Evolutionary conservation across 1,284 basidiomycete genomes (phyloP).

Genomic region (Pterulicium gracile): DNA sequence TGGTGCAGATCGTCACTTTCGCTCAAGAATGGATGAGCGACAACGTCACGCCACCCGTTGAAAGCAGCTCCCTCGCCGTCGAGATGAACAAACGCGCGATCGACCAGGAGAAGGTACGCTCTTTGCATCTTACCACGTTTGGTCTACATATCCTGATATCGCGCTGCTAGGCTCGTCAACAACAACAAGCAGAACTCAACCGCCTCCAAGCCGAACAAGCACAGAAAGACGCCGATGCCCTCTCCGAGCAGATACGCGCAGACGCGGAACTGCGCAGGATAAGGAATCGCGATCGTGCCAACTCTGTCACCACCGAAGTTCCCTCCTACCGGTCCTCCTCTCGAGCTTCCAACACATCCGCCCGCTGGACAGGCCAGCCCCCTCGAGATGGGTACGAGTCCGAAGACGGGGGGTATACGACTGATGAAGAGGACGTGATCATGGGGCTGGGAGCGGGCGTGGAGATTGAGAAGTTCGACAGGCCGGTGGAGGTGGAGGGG

Average conservation of each 20-base stretch:
- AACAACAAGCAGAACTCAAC: constrained; percentile 40
- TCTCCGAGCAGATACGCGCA: constrained; percentile 52
- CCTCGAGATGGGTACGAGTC: constrained; percentile 14
- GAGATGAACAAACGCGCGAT: constrained; percentile 63
- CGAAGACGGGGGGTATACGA: background rate
- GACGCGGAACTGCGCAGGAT: constrained; percentile 46
- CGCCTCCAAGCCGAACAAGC: constrained; percentile 34
- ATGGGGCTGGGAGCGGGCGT: background rate
- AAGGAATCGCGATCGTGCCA: constrained; percentile 44
- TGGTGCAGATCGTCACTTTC: constrained; percentile 45
- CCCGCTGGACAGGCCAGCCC: constrained; percentile 38
- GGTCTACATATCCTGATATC: constrained; percentile 5
- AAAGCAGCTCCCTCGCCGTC: constrained; percentile 59
- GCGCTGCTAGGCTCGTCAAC: constrained; percentile 25
- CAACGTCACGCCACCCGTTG: constrained; percentile 44
- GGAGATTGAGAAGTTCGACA: constrained; percentile 44
- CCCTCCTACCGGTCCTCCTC: no score
- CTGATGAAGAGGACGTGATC: background rate
- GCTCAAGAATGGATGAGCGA: constrained; percentile 60
- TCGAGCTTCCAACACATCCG: no score
- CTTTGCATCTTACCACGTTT: background rate
- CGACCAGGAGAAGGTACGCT: constrained; percentile 49
- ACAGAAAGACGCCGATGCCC: constrained; percentile 36
- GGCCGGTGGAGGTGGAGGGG: constrained; percentile 45
- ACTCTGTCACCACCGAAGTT: constrained; percentile 57